phyloP scores from a whole-genome alignment of 306 rosid species.

The Cicer arietinum region DNA sequence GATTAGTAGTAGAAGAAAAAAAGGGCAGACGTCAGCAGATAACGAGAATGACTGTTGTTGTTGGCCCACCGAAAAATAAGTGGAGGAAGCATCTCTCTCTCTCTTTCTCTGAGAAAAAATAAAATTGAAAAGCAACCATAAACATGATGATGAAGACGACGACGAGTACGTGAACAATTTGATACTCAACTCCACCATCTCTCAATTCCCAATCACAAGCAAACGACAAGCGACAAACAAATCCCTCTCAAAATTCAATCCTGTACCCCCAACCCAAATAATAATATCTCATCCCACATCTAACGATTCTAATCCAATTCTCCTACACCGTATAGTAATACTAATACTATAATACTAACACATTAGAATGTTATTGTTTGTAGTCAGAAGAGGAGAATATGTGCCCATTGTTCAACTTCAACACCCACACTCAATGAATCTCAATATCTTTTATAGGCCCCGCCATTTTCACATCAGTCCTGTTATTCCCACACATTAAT shows the following conservation, averaged over 20 bases:
- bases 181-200: conserved; percentile 47
- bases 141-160: conserved; percentile 42
- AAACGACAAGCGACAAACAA: conserved; percentile 3
- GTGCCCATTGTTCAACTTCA: conserved; percentile 21
- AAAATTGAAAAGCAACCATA: conserved; percentile 37
- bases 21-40: conserved; percentile 44
- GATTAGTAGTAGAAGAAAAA: not conserved
- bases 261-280: not conserved
- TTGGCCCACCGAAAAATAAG: conserved; percentile 64
- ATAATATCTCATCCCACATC: not conserved
- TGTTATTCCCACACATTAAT: conserved; percentile 12
- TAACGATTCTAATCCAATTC: conserved; percentile 1
- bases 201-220: conserved; percentile 11
- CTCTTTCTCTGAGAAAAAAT: conserved; percentile 39
- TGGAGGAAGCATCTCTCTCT: conserved; percentile 76
- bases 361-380: too few species aligned
- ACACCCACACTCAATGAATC: conserved; percentile 20
- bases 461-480: conserved; percentile 43
- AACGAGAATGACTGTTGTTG: conserved; percentile 59
- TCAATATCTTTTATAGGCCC: conserved; percentile 39
- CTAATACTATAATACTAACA: not conserved
- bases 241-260: conserved; percentile 4
- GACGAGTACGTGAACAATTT: conserved; percentile 42
- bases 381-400: conserved; percentile 41
- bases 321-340: not conserved